phyloP scores from a whole-genome alignment of 2,329 filamentous ascomycete species.

The Coniochaeta pulveracea region DNA sequence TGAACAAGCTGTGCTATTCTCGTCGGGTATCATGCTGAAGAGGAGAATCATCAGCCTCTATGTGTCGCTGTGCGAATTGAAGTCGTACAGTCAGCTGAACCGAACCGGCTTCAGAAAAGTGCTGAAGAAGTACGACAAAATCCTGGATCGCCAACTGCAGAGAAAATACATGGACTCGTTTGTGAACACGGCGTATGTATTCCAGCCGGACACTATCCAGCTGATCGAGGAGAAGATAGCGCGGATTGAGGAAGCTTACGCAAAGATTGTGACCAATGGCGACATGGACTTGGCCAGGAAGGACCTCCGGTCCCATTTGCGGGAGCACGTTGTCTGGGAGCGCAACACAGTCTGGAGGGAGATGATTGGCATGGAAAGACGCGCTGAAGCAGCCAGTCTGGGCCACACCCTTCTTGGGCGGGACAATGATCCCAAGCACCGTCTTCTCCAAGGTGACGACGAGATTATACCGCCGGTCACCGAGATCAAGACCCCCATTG shows the following conservation, averaged over 20 bases:
- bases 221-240: constrained; percentile 60
- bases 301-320: constrained; percentile 78
- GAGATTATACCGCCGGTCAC: constrained; percentile 49
- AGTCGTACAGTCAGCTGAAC: constrained; percentile 93
- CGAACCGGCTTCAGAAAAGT: constrained; percentile 94
- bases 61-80: constrained; percentile 87
- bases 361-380: constrained; percentile 94
- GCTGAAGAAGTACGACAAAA: constrained; percentile 98
- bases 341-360: constrained; percentile 98
- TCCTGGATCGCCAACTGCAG: constrained; percentile 71
- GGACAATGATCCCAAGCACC: constrained; percentile 54
- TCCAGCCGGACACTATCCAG: constrained; percentile 60
- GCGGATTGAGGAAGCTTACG: constrained; percentile 69
- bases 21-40: constrained; percentile 74
- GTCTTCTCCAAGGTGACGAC: constrained; percentile 74
- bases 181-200: constrained; percentile 73
- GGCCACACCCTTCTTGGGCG: constrained; percentile 74
- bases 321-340: constrained; percentile 98
- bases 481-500: constrained; percentile 68
- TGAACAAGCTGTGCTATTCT: constrained; percentile 58
- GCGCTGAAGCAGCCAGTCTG: constrained; percentile 86
- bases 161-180: constrained; percentile 60
- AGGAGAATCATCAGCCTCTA: constrained; percentile 82
- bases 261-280: constrained; percentile 70
- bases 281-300: constrained; percentile 67